Conservation (phyloP, 768 basidiomycete genomes). For the Vishniacozyma victoriae region DNA sequence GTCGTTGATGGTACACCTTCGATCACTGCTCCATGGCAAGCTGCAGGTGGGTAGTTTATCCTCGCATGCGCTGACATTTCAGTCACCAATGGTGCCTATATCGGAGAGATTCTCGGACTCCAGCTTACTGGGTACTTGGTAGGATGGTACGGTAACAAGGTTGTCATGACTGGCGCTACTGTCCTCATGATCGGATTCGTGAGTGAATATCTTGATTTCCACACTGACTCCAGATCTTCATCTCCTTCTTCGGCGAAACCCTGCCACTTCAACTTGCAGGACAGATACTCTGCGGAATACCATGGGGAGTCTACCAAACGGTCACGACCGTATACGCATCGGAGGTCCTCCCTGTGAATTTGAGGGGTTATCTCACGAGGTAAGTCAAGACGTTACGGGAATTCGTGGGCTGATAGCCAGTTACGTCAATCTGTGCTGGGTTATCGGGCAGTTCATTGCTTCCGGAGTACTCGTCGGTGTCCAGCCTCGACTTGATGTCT, state of each 20-base stretch:
- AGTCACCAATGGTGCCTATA: slow-evolving; percentile 38
- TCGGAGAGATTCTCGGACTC: slow-evolving; percentile 41
- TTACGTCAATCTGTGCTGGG: slow-evolving; percentile 41
- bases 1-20: slow-evolving; percentile 30
- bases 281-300: slow-evolving; percentile 33
- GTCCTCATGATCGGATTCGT: slow-evolving; percentile 11
- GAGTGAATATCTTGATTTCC: slow-evolving; percentile 29
- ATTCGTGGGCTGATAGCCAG: slow-evolving; percentile 23
- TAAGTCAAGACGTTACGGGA: slow-evolving; percentile 25
- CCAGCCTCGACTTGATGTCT: slow-evolving; percentile 2
- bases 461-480: slow-evolving; percentile 20
- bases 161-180: slow-evolving; percentile 17
- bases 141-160: slow-evolving; percentile 16
- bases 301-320: slow-evolving; percentile 29
- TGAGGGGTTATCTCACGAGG: slow-evolving; percentile 22
- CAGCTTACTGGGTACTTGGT: slow-evolving; percentile 4
- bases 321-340: slow-evolving; percentile 24
- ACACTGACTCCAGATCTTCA: slow-evolving; percentile 16
- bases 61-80: background rate
- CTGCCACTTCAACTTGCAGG: slow-evolving; percentile 1
- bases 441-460: slow-evolving; percentile 35
- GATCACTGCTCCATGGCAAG: slow-evolving; percentile 11
- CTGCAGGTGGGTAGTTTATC: slow-evolving; percentile 1
- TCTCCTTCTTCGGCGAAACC: slow-evolving; percentile 6
- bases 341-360: slow-evolving; percentile 20